These are phyloP conservation scores for Cercospora zeae-maydis DNA, from an alignment of 2,329 filamentous ascomycete genomes.

Conservation along the genomic window DNA sequence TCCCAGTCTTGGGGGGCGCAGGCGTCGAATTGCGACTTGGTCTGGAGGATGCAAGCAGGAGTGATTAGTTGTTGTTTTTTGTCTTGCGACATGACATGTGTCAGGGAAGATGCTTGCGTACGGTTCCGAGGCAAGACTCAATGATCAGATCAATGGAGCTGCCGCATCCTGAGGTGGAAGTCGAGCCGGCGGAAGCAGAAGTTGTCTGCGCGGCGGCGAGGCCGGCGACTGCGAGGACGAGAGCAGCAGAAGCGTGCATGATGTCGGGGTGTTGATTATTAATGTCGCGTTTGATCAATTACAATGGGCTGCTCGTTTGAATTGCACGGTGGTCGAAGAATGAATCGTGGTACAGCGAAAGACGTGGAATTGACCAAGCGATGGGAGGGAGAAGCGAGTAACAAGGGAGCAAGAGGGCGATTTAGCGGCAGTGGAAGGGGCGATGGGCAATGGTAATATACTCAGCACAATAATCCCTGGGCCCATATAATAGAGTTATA, in stretches of 20 bases:
- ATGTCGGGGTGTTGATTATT: slow-evolving; percentile 6
- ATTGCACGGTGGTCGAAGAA: neutral
- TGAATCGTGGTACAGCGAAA: neutral
- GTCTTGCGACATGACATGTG: no score
- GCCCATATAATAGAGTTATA: neutral
- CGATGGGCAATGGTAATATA: neutral
- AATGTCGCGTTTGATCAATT: no score
- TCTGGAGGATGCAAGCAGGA: slow-evolving; percentile 23
- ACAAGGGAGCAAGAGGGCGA: neutral
- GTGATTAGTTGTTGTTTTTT: no score
- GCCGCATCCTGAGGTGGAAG: slow-evolving; percentile 35
- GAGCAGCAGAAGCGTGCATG: slow-evolving; percentile 22
- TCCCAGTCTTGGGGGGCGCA: slow-evolving; percentile 51
- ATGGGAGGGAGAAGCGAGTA: neutral
- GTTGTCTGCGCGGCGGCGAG: slow-evolving; percentile 40
- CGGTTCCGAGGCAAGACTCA: slow-evolving; percentile 12
- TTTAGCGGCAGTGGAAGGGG: neutral
- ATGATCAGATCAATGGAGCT: slow-evolving; percentile 39
- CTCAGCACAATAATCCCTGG: neutral
- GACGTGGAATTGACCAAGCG: neutral
- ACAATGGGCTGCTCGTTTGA: no score
- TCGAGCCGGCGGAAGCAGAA: slow-evolving; percentile 23
- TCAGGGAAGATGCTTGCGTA: neutral
- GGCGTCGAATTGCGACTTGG: slow-evolving; percentile 41
- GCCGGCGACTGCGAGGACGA: slow-evolving; percentile 38